These are phyloP conservation scores for Pseudofabraea citricarpa DNA, from an alignment of 2,329 filamentous ascomycete genomes.

Conservation along the genomic window DNA sequence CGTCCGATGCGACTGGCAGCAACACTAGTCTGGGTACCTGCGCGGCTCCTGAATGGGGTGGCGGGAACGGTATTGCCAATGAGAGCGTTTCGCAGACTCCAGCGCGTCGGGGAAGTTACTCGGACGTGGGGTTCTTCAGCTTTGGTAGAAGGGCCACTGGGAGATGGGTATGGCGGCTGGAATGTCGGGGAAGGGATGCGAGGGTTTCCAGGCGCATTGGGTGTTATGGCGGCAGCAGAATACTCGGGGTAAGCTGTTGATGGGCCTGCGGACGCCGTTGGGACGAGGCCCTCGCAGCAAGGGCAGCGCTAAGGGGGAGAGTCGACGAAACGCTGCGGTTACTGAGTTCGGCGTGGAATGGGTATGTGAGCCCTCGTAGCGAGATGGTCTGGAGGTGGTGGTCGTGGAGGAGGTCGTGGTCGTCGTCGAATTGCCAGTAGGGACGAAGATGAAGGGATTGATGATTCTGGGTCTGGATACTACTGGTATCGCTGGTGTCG, in stretches of 20 bases:
- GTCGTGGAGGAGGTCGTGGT: not conserved
- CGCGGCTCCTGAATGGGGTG: slow-evolving; percentile 20
- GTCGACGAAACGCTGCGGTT: not conserved
- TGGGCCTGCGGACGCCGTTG: slow-evolving; percentile 1
- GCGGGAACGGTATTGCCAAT: slow-evolving; percentile 16
- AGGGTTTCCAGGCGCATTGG: slow-evolving; percentile 13
- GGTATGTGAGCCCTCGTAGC: too few species aligned
- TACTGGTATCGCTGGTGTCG: not conserved
- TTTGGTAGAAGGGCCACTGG: slow-evolving; percentile 13
- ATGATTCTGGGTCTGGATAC: not conserved
- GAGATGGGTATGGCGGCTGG: slow-evolving; percentile 24
- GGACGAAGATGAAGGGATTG: not conserved
- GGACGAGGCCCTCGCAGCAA: not conserved
- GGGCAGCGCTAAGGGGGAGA: not conserved
- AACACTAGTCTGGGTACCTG: slow-evolving; percentile 5
- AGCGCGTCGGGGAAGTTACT: slow-evolving; percentile 41
- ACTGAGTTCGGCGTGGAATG: not conserved
- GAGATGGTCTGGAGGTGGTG: not conserved
- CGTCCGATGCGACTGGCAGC: slow-evolving; percentile 10
- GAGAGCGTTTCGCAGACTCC: slow-evolving; percentile 27
- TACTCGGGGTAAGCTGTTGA: not conserved
- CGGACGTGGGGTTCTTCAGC: slow-evolving; percentile 18
- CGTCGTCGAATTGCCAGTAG: not conserved
- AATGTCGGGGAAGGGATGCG: slow-evolving; percentile 23
- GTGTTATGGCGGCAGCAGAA: slow-evolving; percentile 13